phyloP scores from a whole-genome alignment of 2,329 filamentous ascomycete species.

The Diaporthe batatas region DNA sequence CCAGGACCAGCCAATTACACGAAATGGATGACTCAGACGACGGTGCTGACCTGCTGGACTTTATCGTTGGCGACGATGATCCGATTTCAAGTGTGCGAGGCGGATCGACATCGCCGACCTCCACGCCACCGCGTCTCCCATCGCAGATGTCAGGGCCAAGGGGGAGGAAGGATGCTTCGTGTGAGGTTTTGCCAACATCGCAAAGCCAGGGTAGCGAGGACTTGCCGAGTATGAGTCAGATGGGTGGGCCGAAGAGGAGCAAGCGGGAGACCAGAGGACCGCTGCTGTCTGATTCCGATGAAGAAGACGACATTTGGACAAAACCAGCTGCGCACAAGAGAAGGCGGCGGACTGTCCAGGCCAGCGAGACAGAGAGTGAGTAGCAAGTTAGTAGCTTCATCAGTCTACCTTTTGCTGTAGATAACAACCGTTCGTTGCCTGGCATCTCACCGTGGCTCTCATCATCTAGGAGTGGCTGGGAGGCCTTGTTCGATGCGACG shows the following conservation, averaged over 20 bases:
- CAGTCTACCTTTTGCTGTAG: neutral
- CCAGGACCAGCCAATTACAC: slow-evolving; percentile 61
- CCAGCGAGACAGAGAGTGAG: slow-evolving; percentile 41
- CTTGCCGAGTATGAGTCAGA: slow-evolving; percentile 40
- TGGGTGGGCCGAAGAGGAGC: slow-evolving; percentile 19
- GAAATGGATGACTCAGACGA: slow-evolving; percentile 63
- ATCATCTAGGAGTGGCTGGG: neutral
- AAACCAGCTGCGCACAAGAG: slow-evolving; percentile 43
- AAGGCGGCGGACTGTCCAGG: slow-evolving; percentile 36
- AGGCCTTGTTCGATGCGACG: neutral
- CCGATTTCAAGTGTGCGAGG: slow-evolving; percentile 36
- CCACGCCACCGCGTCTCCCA: slow-evolving; percentile 8
- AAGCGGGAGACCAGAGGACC: neutral
- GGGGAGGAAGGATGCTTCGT: slow-evolving; percentile 10
- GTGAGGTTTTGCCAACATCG: slow-evolving; percentile 11
- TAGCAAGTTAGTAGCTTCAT: neutral
- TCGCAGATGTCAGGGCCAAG: neutral
- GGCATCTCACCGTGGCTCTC: neutral
- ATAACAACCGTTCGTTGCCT: neutral
- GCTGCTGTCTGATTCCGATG: slow-evolving; percentile 32
- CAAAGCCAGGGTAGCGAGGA: slow-evolving; percentile 40
- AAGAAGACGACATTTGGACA: slow-evolving; percentile 40
- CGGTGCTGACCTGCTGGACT: slow-evolving; percentile 65
- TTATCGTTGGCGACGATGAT: slow-evolving; percentile 67
- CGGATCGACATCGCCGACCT: slow-evolving; percentile 29